A percentile compares a stretch with the other conserved stretches of the same genome.
These are phyloP conservation scores for Pleurotus tuber-regium DNA, from an alignment of 768 basidiomycete genomes.

Conservation along the genomic window DNA sequence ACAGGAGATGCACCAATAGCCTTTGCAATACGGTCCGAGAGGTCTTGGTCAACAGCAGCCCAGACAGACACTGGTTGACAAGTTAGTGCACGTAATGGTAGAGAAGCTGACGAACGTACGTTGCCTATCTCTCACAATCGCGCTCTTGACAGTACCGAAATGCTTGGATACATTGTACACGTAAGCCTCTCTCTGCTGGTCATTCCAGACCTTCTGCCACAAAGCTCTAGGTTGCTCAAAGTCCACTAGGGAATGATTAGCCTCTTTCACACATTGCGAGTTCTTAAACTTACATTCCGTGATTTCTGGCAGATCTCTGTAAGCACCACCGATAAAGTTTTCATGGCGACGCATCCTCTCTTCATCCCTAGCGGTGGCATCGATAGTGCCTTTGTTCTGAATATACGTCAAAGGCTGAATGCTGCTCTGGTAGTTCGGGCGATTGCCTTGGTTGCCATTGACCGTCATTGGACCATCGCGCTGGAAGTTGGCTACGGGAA, in stretches of 20 bases:
- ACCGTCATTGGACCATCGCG: conserved; percentile 73
- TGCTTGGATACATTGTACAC: conserved; percentile 68
- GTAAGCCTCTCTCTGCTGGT: conserved; percentile 56
- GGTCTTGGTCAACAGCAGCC: conserved; percentile 71
- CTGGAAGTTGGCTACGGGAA: conserved; percentile 86
- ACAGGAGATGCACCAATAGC: conserved; percentile 61
- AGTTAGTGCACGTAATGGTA: not conserved
- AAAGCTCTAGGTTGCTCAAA: conserved; percentile 81
- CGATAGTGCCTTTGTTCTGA: conserved; percentile 41
- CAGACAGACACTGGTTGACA: conserved; percentile 49
- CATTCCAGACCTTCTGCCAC: conserved; percentile 66
- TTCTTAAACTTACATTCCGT: conserved; percentile 63
- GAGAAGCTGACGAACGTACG: conserved; percentile 42
- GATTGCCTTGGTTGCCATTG: conserved; percentile 69
- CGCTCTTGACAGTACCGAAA: conserved; percentile 58
- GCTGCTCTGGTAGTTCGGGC: conserved; percentile 86
- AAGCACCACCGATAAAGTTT: conserved; percentile 69
- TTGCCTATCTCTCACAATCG: conserved; percentile 59
- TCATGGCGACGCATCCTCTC: conserved; percentile 58
- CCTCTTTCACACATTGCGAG: not conserved
- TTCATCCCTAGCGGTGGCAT: conserved; percentile 37
- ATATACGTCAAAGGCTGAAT: conserved; percentile 71
- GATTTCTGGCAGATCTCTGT: conserved; percentile 67
- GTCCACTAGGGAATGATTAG: conserved; percentile 49
- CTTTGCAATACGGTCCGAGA: conserved; percentile 78